Base-by-base conservation (phyloP, 192 early-diverging fungal genomes). In the Pilaira anomala region DNA sequence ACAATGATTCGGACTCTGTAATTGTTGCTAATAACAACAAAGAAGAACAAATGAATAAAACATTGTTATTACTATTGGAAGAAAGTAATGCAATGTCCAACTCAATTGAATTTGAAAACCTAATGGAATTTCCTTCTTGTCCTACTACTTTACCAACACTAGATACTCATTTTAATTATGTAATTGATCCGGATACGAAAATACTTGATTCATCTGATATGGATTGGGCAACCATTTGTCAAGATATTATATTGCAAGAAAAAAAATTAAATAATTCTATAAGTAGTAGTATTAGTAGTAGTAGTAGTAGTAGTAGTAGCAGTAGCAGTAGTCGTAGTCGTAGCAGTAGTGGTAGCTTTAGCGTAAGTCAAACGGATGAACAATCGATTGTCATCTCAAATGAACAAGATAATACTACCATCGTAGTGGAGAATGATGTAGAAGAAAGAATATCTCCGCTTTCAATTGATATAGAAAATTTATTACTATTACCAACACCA, bases 131-230 rank as follows among this genome's bases (percentile, higher is more conserved):
- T 16, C 54, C 54, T 21, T 24, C 54, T 11, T 56, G 54, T 21
- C 54, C 54, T 40, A 56, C 54, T 4, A 56, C 54, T 11, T 29
- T 56, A 11, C 54, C 54, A 21, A 30, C 19, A 39, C 12, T 56
- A 30, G 36, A 56, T 24, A 56, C 33, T 19, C 54, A 56, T 13
- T 53, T 53, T 30, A 53, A 53, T 7, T 53, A 29, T 30, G 28
- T 53, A 16, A 28, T 29, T 7, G 51, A 53, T 53, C 51, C 28
- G 16, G 29, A 29, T 18, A 28, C 16, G 19, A 56, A 56, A 8
- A 40, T 18, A 2, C 44, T 13, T 46, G 11, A 39, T 4, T 24
- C 54, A 21, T 6, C 51, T 7, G 7, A 22, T n/a, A 40, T 40
- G 18, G 33, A 56, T 9, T 56, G 54, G 54, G 12, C 54, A 0